Conservation (phyloP, 352 stramenopile genomes). For the Globisporangium carolinianum region DNA sequence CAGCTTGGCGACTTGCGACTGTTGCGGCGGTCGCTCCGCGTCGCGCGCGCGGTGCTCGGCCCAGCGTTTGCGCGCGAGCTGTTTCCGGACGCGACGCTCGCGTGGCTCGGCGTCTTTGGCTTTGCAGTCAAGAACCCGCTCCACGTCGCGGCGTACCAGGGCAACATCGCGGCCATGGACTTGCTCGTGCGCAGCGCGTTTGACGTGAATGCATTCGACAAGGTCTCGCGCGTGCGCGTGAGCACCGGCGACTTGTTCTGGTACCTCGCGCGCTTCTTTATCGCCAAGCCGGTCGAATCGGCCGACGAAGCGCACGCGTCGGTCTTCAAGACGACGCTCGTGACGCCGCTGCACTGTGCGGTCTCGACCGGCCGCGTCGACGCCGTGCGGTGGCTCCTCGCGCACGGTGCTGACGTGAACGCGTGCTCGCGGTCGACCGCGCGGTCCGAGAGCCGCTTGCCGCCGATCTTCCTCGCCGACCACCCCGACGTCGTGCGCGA, state of each 20-base stretch:
- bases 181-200: conserved; percentile 51
- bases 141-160: conserved; percentile 68
- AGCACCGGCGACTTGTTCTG: conserved; percentile 77
- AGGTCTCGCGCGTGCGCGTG: conserved; percentile 72
- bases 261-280: conserved; percentile 71
- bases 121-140: conserved; percentile 73
- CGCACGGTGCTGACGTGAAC: conserved; percentile 42
- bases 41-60: conserved; percentile 41
- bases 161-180: conserved; percentile 61
- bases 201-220: conserved; percentile 58
- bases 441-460: conserved; percentile 59
- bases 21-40: conserved; percentile 27
- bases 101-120: conserved; percentile 46
- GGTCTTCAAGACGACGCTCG: conserved; percentile 79
- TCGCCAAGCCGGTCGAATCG: conserved; percentile 34
- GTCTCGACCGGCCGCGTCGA: conserved; percentile 63
- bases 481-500: conserved; percentile 58
- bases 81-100: conserved; percentile 43
- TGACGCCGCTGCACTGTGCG: conserved; percentile 74
- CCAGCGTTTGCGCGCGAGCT: conserved; percentile 53
- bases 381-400: conserved; percentile 60
- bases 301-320: conserved; percentile 64
- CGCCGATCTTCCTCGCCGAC: conserved; percentile 75
- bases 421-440: conserved; percentile 52
- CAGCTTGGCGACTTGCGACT: conserved; percentile 51